Evolutionary conservation across 495 filamentous ascomycete genomes (phyloP).

Genomic region (Podospora anserina): DNA sequence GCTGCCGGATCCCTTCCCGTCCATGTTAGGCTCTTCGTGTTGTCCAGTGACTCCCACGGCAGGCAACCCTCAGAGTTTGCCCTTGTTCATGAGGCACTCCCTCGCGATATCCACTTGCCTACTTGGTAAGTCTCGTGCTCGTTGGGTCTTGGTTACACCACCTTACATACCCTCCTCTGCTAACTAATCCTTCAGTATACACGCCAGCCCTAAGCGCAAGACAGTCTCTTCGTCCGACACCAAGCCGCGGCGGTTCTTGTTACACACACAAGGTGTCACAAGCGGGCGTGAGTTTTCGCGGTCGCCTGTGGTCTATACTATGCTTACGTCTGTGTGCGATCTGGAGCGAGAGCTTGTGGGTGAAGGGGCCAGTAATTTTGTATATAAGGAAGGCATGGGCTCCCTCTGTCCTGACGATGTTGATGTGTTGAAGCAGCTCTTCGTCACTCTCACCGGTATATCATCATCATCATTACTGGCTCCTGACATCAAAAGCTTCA

Average conservation of each 20-base stretch:
- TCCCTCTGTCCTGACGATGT: not conserved
- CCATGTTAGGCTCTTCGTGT: not conserved
- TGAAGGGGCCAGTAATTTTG: not conserved
- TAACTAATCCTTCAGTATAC: not conserved
- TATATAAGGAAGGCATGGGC: not conserved
- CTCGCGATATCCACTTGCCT: not conserved
- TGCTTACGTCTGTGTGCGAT: not conserved
- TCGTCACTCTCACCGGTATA: not conserved
- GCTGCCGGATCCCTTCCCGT: not conserved
- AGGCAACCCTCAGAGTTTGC: not conserved
- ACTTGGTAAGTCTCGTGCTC: not conserved
- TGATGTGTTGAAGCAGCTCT: not conserved
- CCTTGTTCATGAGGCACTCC: not conserved
- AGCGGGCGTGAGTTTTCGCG: not conserved
- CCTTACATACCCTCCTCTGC: not conserved
- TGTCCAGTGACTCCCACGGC: not conserved
- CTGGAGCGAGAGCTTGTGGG: not conserved
- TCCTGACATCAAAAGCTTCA: not conserved
- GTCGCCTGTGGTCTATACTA: not conserved
- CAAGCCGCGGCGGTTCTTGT: not conserved
- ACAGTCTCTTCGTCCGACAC: not conserved
- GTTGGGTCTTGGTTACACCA: not conserved
- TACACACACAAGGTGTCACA: not conserved
- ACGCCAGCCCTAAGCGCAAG: not conserved
- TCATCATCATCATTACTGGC: not conserved